Evolutionary conservation across 1,284 basidiomycete genomes (phyloP), one percentile per base, ranked within the genome.

Genomic region (Heliocybe sulcata): DNA sequence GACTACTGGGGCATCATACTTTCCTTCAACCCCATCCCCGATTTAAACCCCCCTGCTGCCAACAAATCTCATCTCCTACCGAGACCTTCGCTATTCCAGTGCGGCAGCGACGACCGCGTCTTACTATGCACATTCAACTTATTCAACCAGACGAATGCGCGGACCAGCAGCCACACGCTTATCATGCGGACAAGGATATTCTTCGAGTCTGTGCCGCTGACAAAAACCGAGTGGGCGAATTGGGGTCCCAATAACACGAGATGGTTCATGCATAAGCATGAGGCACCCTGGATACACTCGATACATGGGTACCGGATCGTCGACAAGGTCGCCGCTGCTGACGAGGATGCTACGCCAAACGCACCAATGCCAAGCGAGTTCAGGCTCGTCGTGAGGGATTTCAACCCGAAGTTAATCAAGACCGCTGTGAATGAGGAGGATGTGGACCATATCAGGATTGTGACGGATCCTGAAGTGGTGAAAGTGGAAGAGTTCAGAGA

Each of bases 211-310:
- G 52, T 51, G 9, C 57, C 47, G 16, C 23, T 49, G 23, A 25
- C 12, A 14, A 49, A 4, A 16, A 49, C 47, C 6, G 6, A 42
- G 2, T 81, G 79, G 78, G 67, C 72, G 8, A 61, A 67, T 6
- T 81, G 80, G 79, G 80, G 79, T 8, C 76, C 77, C 1, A 59
- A 64, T 31, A 73, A 68, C 59, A 79, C 79, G 8, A 71, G 79
- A 3, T 79, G 78, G 77, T 80, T 80, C 58, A 67, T 69, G 52
- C 75, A 77, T 59, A 66, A 66, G 54, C 59, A 75, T 45, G 73
- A 67, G 61, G 56, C 56, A 31, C 75, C 79, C 58, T 81, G 79
- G 77, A 75, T 80, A 58, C 76, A 79, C 59, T 75, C 79, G 11
- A 68, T 79, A 14, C 76, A 77, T 58, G 80, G 79, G 1, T 65